Base-by-base conservation (phyloP, 2,329 filamentous ascomycete species). In the Trichophyton rubrum region DNA sequence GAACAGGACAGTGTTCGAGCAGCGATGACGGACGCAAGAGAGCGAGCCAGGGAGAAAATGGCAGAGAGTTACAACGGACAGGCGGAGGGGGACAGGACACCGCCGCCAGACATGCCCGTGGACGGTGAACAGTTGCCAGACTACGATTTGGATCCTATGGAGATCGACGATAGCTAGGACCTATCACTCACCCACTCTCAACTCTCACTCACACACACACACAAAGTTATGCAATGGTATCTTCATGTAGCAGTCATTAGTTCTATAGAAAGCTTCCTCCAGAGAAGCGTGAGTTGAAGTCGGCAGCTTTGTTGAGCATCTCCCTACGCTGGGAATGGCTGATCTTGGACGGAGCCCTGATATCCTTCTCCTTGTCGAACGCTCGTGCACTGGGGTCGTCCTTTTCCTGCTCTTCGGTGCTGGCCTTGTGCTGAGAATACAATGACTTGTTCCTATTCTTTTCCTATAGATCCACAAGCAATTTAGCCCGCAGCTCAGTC, bases 291-390 rank as follows among this genome's bases (percentile, higher is more conserved):
- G 86, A 86, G 2, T 87, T 85, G 74, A 96, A 96, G 68, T 90
- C 87, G 3, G 62, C 56, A 15, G 85, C 83, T 70, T 87, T 87
- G 65, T 83, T 87, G 62, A 96, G 72, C 77, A 97, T 77, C 66
- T 96, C 88, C 67, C 83, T 83, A 66, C 86, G 83, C 76, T 96
- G 85, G 40, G 85, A 80, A 65, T 85, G 78, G 27, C 85, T 87
- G 59, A 96, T 84, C 68, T 83, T 84, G 17, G 84, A 83, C 7
- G 86, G 86, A 1, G 89, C 76, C 43, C 84, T 87, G 84, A 97
- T 96, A 72, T 97, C 93, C 77, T 96, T 97, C 72, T 96, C 89
- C 64, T 85, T 82, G 75, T 96, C 90, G 74, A 97, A 97, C 0
- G 84, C 87, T 63, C 92, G 80, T 73, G 88, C 87, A 72, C 90